Base-by-base conservation (phyloP, 2,329 filamentous ascomycete species). In the Xylariaceae sp. region DNA sequence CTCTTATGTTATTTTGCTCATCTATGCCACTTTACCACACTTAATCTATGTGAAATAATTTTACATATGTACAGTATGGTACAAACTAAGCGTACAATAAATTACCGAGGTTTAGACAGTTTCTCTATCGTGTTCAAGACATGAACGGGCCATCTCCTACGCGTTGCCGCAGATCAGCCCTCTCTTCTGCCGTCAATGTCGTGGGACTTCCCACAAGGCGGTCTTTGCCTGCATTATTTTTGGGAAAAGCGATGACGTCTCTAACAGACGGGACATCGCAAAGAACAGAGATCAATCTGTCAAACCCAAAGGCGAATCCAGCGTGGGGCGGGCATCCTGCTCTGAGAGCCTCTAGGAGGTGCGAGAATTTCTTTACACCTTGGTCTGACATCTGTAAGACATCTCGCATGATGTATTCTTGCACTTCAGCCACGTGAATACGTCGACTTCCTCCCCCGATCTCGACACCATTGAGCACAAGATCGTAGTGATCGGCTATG, bases 231-330 rank as follows among this genome's bases (percentile, higher is more conserved):
- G 83, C 90, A 50, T 89, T 90, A 50, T 82, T 91, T 73, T 98
- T 98, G 0, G 93, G 94, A 61, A 98, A 98, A 0, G 91, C 91
- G 66, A 98, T 96, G 2, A 98, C 92, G 69, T 98, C 92, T 48
- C 88, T 75, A 3, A 98, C 85, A 2, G 85, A 90, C 10, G 85
- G 76, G 23, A 79, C 84, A 2, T 84, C 85, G 19, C 85, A 79
- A 74, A 98, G 79, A 1, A 95, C 72, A 1, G 92, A 85, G 32
- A 93, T 76, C 39, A 98, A 67, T 4, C 93, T 77, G 64, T 98
- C 93, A 63, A 96, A 95, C 0, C 93, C 93, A 14, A 98, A 71
- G 1, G 93, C 93, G 53, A 98, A 86, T 0, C 93, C 93, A 0
- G 93, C 91, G 63, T 98, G 93, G 0, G 93, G 94, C 11, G 93